Percentiles rank a stretch among this genome's conserved stretches.
Evolutionary conservation across 352 stramenopile species (phyloP).

Genomic region (Phytophthora sojae): DNA sequence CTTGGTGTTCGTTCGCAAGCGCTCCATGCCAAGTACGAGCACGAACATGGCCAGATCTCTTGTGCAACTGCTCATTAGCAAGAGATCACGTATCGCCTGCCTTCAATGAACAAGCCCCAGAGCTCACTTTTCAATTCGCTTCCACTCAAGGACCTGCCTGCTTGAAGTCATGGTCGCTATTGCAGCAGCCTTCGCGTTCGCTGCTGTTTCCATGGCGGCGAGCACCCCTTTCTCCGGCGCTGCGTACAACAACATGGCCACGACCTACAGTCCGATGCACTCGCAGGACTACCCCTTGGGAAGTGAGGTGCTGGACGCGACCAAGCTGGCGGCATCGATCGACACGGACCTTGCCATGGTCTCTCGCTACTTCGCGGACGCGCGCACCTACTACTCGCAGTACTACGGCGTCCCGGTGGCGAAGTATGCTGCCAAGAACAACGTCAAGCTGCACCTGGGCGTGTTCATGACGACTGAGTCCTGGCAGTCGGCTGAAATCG

Average conservation of each 20-base stretch:
- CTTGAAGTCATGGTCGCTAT: not conserved
- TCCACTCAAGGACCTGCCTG: not conserved
- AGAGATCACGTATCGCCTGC: not conserved
- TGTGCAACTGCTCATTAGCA: not conserved
- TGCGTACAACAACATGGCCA: slow-evolving; percentile 41
- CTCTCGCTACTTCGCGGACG: slow-evolving; percentile 47
- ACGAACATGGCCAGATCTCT: not conserved
- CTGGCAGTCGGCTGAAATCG: slow-evolving; percentile 54
- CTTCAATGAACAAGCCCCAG: not conserved
- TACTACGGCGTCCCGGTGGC: slow-evolving; percentile 54
- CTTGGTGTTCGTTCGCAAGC: not conserved
- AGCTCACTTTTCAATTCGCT: slow-evolving; percentile 7
- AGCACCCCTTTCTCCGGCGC: not conserved
- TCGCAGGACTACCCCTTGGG: slow-evolving; percentile 55
- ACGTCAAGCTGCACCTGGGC: slow-evolving; percentile 64
- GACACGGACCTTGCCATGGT: slow-evolving; percentile 59
- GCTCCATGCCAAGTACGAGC: not conserved
- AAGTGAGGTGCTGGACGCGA: slow-evolving; percentile 24
- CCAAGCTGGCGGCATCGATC: slow-evolving; percentile 37
- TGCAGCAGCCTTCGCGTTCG: slow-evolving; percentile 1
- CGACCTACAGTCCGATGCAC: slow-evolving; percentile 68
- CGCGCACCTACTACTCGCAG: slow-evolving; percentile 68
- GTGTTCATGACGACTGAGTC: slow-evolving; percentile 59
- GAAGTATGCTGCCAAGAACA: slow-evolving; percentile 52
- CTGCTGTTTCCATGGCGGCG: not conserved